Percentiles rank a stretch among this genome's conserved stretches.
phyloP scores from a whole-genome alignment of 2,329 filamentous ascomycete genomes.

The Cytospora schulzeri region DNA sequence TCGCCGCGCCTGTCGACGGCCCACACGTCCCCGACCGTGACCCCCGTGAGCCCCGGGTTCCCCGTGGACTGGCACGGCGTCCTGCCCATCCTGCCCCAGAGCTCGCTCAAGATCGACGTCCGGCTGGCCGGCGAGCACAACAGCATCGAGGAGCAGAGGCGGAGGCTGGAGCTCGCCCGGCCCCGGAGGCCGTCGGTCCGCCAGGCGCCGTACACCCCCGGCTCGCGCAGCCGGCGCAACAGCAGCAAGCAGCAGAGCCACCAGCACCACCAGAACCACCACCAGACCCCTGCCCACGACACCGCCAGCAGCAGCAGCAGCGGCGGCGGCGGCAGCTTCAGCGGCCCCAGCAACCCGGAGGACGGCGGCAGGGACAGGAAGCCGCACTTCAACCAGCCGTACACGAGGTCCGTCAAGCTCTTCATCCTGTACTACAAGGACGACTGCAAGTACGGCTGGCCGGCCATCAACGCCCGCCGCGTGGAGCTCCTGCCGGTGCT shows the following conservation, averaged over 20 bases:
- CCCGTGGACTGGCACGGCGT: constrained; percentile 10
- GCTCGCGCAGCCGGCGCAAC: neutral
- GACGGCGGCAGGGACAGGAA: constrained; percentile 3
- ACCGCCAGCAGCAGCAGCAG: neutral
- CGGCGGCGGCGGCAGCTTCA: neutral
- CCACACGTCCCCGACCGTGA: constrained; percentile 5
- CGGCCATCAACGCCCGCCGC: constrained; percentile 21
- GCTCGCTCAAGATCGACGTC: neutral
- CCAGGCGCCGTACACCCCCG: constrained; percentile 8
- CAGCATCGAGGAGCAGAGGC: neutral
- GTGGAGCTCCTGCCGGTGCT: constrained; percentile 24
- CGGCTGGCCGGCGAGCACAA: neutral
- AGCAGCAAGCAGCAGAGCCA: neutral
- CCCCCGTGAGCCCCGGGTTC: constrained; percentile 5
- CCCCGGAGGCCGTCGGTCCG: constrained; percentile 15
- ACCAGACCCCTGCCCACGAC: neutral
- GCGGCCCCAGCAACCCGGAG: neutral
- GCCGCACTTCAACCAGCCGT: constrained; percentile 29
- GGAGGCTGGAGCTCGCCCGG: neutral
- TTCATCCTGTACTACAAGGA: constrained; percentile 28
- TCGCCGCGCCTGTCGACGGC: constrained; percentile 21
- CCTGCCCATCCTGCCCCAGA: neutral
- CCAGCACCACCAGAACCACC: too few species aligned
- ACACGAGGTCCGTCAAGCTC: constrained; percentile 23
- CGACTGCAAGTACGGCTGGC: constrained; percentile 26